These are phyloP conservation scores for Alternaria novae-zelandiae DNA, from an alignment of 2,329 filamentous ascomycete species.

Conservation along the genomic window DNA sequence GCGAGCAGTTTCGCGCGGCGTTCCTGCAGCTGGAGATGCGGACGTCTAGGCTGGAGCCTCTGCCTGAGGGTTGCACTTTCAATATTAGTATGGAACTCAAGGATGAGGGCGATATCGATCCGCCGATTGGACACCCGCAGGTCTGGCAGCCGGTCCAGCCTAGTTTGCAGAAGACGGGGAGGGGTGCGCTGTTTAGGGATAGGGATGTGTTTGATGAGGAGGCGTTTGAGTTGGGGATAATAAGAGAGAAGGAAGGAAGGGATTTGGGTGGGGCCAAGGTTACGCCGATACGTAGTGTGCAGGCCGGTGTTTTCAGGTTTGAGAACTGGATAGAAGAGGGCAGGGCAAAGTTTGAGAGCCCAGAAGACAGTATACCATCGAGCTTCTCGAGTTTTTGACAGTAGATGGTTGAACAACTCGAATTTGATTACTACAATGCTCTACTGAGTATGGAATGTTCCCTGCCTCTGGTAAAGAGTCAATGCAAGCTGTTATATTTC, in stretches of 20 bases:
- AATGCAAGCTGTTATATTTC: neutral
- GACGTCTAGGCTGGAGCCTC: constrained; percentile 61
- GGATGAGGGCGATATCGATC: constrained; percentile 60
- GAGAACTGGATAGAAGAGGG: constrained; percentile 75
- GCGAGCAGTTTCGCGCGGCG: constrained; percentile 74
- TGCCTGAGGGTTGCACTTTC: constrained; percentile 74
- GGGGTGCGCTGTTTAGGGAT: constrained; percentile 23
- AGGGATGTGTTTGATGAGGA: constrained; percentile 23
- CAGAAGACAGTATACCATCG: constrained; percentile 13
- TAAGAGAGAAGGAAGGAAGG: constrained; percentile 29
- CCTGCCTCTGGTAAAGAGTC: neutral
- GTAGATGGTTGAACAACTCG: neutral
- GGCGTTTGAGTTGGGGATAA: constrained; percentile 13
- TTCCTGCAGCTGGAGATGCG: constrained; percentile 68
- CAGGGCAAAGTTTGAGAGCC: constrained; percentile 55
- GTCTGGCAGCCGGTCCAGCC: constrained; percentile 67
- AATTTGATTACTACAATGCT: neutral
- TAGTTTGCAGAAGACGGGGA: constrained; percentile 47
- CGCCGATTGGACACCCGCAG: constrained; percentile 59
- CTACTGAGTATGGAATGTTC: neutral
- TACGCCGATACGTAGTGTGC: constrained; percentile 66
- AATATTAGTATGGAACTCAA: constrained; percentile 77
- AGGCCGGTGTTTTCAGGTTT: constrained; percentile 69
- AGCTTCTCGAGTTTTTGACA: constrained; percentile 27
- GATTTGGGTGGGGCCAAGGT: constrained; percentile 62